A percentile compares a stretch with the other conserved stretches of the same genome.
These are phyloP conservation scores for Circinella minor DNA, from an alignment of 371 early-diverging fungal species.

Conservation along the genomic window DNA sequence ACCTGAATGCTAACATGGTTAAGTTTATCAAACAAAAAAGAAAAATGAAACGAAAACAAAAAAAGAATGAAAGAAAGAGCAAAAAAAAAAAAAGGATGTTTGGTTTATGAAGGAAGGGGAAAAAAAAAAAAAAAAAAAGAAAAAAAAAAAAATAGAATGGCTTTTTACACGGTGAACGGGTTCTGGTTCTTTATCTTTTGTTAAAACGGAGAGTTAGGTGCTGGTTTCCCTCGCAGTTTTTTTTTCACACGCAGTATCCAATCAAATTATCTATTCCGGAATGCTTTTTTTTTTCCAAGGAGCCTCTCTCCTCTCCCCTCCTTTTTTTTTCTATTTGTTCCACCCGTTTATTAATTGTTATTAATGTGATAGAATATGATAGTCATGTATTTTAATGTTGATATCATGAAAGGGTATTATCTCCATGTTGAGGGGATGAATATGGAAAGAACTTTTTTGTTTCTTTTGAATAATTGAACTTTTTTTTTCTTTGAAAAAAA, in stretches of 20 bases:
- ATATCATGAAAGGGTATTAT: no score
- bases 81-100: not conserved
- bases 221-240: slow-evolving; percentile 7
- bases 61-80: slow-evolving; percentile 5
- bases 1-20: slow-evolving; percentile 16
- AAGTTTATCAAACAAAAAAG: not conserved
- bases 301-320: not conserved
- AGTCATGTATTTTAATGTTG: no score
- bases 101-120: not conserved
- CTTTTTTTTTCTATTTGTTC: no score
- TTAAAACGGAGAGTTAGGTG: not conserved
- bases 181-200: not conserved
- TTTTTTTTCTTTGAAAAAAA: no score
- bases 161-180: slow-evolving; percentile 6
- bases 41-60: slow-evolving; percentile 1
- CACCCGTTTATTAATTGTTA: no score
- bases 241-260: slow-evolving; percentile 24
- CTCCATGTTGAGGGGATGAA: no score
- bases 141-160: not conserved
- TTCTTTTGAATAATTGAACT: no score
- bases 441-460: no score
- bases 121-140: slow-evolving; percentile 9
- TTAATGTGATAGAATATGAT: no score
- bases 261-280: slow-evolving; percentile 3
- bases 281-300: not conserved